Evolutionary conservation across 495 filamentous ascomycete genomes (phyloP).

Genomic region (Talaromyces proteolyticus): DNA sequence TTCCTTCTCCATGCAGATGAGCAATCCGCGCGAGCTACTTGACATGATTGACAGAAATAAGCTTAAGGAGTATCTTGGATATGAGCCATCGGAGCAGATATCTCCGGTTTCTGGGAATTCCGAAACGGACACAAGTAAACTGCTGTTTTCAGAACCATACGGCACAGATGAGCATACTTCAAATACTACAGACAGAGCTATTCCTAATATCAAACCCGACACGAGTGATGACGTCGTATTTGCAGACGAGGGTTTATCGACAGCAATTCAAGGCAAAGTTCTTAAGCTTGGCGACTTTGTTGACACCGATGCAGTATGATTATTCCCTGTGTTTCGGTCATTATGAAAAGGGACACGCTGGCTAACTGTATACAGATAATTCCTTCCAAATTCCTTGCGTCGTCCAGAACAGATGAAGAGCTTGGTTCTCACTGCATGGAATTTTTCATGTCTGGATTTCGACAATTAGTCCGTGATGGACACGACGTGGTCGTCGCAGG

Average conservation of each 20-base stretch:
- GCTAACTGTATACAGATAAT: neutral
- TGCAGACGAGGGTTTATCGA: too few relatives aligned
- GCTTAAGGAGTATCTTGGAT: neutral
- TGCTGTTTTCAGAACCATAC: neutral
- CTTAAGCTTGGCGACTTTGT: slow-evolving; percentile 24
- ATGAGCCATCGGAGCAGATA: neutral
- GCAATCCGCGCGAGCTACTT: neutral
- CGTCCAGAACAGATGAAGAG: slow-evolving; percentile 16
- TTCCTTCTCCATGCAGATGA: neutral
- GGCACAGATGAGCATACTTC: neutral
- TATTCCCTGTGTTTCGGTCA: neutral
- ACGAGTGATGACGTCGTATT: too few relatives aligned
- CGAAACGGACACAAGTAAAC: neutral
- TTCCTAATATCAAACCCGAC: too few relatives aligned
- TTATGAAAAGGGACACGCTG: too few relatives aligned
- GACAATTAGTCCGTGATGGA: slow-evolving; percentile 15
- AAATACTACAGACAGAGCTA: too few relatives aligned
- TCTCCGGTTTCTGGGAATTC: too few relatives aligned
- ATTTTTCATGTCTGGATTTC: slow-evolving; percentile 22
- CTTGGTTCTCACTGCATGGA: slow-evolving; percentile 22
- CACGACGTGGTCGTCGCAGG: slow-evolving; percentile 24
- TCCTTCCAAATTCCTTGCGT: slow-evolving; percentile 18
- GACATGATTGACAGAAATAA: neutral
- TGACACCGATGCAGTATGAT: slow-evolving; percentile 22
- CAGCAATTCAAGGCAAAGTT: slow-evolving; percentile 15